Evolutionary conservation across 768 basidiomycete genomes (phyloP).

Genomic region (Megacollybia marginata): DNA sequence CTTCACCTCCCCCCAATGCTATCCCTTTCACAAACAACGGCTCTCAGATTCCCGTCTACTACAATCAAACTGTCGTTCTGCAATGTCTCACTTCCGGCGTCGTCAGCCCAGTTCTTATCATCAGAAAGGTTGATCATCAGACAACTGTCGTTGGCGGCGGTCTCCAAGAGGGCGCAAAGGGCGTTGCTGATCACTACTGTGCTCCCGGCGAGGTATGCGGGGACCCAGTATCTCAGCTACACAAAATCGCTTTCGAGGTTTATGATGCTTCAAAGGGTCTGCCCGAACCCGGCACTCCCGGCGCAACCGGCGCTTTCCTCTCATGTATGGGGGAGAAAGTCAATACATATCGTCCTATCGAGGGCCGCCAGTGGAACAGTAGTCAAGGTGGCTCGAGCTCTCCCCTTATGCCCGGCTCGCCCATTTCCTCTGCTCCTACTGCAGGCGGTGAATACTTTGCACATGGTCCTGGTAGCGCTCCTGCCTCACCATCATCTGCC

Average conservation of each 20-base stretch:
- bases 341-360: slow-evolving; percentile 81
- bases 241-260: slow-evolving; percentile 93
- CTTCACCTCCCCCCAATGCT: slow-evolving; percentile 80
- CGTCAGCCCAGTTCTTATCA: slow-evolving; percentile 87
- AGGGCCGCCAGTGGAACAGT: slow-evolving; percentile 73
- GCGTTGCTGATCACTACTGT: slow-evolving; percentile 78
- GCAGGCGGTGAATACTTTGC: slow-evolving; percentile 67
- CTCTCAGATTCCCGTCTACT: slow-evolving; percentile 85
- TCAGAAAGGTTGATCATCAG: slow-evolving; percentile 89
- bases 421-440: slow-evolving; percentile 55
- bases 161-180: slow-evolving; percentile 81
- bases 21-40: slow-evolving; percentile 81
- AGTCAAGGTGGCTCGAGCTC: slow-evolving; percentile 38
- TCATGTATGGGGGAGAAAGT: slow-evolving; percentile 93
- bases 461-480: slow-evolving; percentile 52
- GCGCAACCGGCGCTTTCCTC: slow-evolving; percentile 73
- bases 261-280: slow-evolving; percentile 63
- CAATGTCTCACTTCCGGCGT: slow-evolving; percentile 93
- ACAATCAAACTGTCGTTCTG: slow-evolving; percentile 93
- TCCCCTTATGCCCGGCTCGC: slow-evolving; percentile 62
- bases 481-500: slow-evolving; percentile 56
- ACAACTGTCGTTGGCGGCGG: slow-evolving; percentile 88
- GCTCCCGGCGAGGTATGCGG: slow-evolving; percentile 82
- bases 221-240: slow-evolving; percentile 91
- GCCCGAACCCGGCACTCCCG: slow-evolving; percentile 74